phyloP scores from a whole-genome alignment of 192 early-diverging fungal genomes.

The Backusella morwellensis region DNA sequence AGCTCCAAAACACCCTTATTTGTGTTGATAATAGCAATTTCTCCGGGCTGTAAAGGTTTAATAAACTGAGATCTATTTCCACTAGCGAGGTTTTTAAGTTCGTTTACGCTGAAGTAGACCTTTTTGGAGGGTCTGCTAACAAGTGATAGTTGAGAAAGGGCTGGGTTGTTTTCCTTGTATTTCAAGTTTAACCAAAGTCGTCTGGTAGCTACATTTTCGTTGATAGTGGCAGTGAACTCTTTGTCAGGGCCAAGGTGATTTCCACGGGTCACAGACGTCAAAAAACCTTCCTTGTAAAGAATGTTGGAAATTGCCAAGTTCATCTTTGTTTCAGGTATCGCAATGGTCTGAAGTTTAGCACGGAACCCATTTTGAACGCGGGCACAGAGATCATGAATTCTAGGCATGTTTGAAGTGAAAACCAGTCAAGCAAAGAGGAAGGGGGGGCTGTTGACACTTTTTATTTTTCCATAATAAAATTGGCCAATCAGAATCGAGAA shows the following conservation, averaged over 20 bases:
- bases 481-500: not conserved
- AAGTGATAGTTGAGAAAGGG: slow-evolving; percentile 70
- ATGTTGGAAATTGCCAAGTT: slow-evolving; percentile 84
- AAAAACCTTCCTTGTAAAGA: slow-evolving; percentile 90
- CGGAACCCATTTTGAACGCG: slow-evolving; percentile 91
- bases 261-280: slow-evolving; percentile 76
- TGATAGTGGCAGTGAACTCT: slow-evolving; percentile 69
- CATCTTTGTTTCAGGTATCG: slow-evolving; percentile 86
- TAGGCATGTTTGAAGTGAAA: slow-evolving; percentile 57
- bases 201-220: slow-evolving; percentile 79
- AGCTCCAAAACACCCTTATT: slow-evolving; percentile 85
- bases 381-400: slow-evolving; percentile 81
- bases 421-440: not conserved
- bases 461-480: not conserved
- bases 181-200: slow-evolving; percentile 94
- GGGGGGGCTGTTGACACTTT: slow-evolving; percentile 3
- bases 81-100: slow-evolving; percentile 75
- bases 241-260: slow-evolving; percentile 76
- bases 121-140: slow-evolving; percentile 87
- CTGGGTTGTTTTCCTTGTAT: slow-evolving; percentile 83
- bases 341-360: slow-evolving; percentile 75
- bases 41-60: slow-evolving; percentile 82
- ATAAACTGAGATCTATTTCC: slow-evolving; percentile 73
- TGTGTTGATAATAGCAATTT: slow-evolving; percentile 89
- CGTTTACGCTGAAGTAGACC: slow-evolving; percentile 76